Evolutionary conservation across 1,284 basidiomycete species (phyloP), one percentile per base, ranked within the genome.

Genomic region (Amylostereum chailletii): DNA sequence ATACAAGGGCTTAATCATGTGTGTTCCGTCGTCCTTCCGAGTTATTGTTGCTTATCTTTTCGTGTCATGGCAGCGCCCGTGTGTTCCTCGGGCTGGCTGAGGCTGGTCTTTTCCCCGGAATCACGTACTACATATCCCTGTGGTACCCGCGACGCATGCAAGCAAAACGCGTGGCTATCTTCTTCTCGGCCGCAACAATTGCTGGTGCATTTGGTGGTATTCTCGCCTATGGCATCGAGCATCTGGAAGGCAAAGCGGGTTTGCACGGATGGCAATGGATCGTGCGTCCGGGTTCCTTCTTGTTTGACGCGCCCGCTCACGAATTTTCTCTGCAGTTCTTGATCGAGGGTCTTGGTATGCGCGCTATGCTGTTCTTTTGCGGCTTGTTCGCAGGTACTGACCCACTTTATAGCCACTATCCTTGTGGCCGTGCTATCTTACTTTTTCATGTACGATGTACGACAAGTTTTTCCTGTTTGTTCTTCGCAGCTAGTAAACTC

Each of bases 181-280:
- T 81, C 64, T 78, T 79, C 61, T 78, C 77, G 11, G 75, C 76
- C 34, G 75, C 77, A 8, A 77, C 76, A 1, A 51, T 77, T 38
- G 74, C 77, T n/a, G 78, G 69, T 45, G 71, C 70, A 7, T 72
- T 72, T 46, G 69, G 66, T 10, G 68, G 68, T 8, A 50, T 70
- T 49, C 57, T 70, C n/a, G 66, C 68, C 55, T 68, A 59, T 31
- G 56, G 34, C 29, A 70, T 68, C 29, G 62, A 68, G 46, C 54
- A 55, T 34, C 60, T 68, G 59, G 57, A 68, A 34, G 73, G 72
- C 11, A 50, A 66, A 30, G 66, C 63, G 37, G 67, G 63, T 37
- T 58, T 70, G 26, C 69, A 62, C 50, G 68, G 67, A 27, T 71
- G 70, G 71, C 66, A 70, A 39, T 76, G 75, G 74, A 75, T 76